phyloP scores from a whole-genome alignment of 1,284 basidiomycete species.

The Ganoderma boninense region DNA sequence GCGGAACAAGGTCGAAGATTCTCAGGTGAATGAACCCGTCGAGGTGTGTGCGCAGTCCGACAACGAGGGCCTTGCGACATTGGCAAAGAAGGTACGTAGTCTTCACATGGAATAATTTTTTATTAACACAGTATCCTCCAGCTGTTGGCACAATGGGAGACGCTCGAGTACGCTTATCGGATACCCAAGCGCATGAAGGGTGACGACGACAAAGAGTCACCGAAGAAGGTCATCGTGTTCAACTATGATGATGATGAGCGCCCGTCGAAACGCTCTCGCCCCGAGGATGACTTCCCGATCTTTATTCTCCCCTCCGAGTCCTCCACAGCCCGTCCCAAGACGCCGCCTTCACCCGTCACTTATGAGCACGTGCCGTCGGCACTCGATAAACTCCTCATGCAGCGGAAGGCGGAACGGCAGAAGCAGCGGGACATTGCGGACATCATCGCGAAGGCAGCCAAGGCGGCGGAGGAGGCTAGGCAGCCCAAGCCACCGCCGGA shows the following conservation, averaged over 20 bases:
- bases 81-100: conserved; percentile 65
- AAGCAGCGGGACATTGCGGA: conserved; percentile 45
- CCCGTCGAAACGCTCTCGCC: conserved; percentile 42
- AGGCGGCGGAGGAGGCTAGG: conserved; percentile 48
- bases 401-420: conserved; percentile 24
- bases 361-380: background rate
- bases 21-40: conserved; percentile 79
- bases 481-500: conserved; percentile 33
- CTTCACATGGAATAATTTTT: no score
- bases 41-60: conserved; percentile 61
- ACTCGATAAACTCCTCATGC: conserved; percentile 8
- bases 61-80: conserved; percentile 60
- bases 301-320: conserved; percentile 29
- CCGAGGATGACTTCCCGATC: conserved; percentile 35
- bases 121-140: conserved; percentile 37
- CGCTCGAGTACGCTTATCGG: conserved; percentile 80
- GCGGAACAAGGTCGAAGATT: conserved; percentile 94
- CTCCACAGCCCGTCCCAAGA: conserved; percentile 13
- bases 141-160: conserved; percentile 80
- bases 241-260: conserved; percentile 40
- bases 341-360: conserved; percentile 13
- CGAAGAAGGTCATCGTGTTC: conserved; percentile 18
- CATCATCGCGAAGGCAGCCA: conserved; percentile 60
- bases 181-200: conserved; percentile 79
- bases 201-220: conserved; percentile 37